Evolutionary conservation across 2,329 filamentous ascomycete species (phyloP).

Genomic region (Cladosporium colombiae): DNA sequence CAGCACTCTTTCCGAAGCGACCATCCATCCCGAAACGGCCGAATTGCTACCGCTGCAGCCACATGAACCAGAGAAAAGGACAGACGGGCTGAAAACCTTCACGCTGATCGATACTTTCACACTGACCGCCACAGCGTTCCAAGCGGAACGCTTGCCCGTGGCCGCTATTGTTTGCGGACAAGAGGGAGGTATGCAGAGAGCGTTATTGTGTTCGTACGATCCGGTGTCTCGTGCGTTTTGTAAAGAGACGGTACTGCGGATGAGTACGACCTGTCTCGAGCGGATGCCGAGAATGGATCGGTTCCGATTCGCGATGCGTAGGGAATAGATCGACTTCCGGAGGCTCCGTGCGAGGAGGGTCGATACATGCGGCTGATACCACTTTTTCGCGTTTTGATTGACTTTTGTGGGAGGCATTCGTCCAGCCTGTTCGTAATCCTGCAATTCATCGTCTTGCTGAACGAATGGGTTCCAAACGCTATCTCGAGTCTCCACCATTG

Average conservation of each 20-base stretch:
- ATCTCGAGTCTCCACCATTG: too few relatives aligned
- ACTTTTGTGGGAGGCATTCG: too few relatives aligned
- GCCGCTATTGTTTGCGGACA: slow-evolving; percentile 47
- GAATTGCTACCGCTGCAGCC: background rate
- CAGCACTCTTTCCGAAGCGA: background rate
- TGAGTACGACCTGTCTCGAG: slow-evolving; percentile 44
- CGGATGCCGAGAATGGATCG: slow-evolving; percentile 36
- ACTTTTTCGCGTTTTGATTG: too few relatives aligned
- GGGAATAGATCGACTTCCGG: background rate
- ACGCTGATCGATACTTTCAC: slow-evolving; percentile 46
- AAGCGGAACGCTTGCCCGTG: slow-evolving; percentile 43
- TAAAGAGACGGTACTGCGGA: slow-evolving; percentile 47
- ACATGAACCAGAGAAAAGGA: background rate
- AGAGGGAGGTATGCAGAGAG: slow-evolving; percentile 51
- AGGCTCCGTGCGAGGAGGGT: too few relatives aligned
- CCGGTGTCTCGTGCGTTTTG: slow-evolving; percentile 45
- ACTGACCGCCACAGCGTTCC: slow-evolving; percentile 48
- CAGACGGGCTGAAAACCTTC: slow-evolving; percentile 30
- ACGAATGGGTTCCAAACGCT: too few relatives aligned
- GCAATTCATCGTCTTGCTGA: too few relatives aligned
- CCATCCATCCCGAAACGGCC: slow-evolving; percentile 29
- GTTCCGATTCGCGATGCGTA: slow-evolving; percentile 32
- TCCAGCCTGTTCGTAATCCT: too few relatives aligned
- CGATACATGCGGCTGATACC: too few relatives aligned
- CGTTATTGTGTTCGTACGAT: slow-evolving; percentile 50